Evolutionary conservation across 192 early-diverging fungal species (phyloP), one percentile per base, ranked within the genome.

Genomic region (Gamsiella multidivaricata): DNA sequence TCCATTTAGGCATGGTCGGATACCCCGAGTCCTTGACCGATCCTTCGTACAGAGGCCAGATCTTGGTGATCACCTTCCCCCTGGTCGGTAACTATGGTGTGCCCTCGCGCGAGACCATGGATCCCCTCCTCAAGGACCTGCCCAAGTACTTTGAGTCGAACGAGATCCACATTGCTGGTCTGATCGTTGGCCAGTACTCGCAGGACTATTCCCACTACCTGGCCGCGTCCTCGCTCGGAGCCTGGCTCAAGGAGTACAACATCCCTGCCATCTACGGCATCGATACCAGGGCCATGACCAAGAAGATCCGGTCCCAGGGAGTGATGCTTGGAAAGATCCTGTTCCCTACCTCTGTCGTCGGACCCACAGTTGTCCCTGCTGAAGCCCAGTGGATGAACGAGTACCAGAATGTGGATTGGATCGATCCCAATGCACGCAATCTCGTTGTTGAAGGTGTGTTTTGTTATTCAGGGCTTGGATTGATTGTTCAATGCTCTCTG

Each of bases 1-100:
- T 18, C 5, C 4, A 5, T 32, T 17, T 56, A 93, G 92, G 92
- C 36, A 98, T 98, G 96, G 94, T 97, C 52, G 97, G 96, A 47
- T 99, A 98, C 80, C 96, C 97, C n/a, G 96, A 99, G 82, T 96
- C 97, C 29, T 85, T 97, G 74, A 98, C 96, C 3, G 96, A 99
- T 85, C 97, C 97, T 15, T 98, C 96, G 47, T 99, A 99, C 84
- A 89, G 93, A 59, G 97, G 97, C 10, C 97, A 99, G 88, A 98
- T 99, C 59, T 85, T 99, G 51, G 95, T 99, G 37, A 82, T 99
- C 55, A 99, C 97, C 59, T 99, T 97, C 84, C 97, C 97, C 15
- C 84, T 99, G 55, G 84, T 99, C 58, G 97, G 97, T 54, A 99
- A 99, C 85, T 97, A 98, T 82, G 97, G 97, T 80, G 97, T 98